Conservation (phyloP, 495 filamentous ascomycete species). For the Wilcoxina mikolae region DNA sequence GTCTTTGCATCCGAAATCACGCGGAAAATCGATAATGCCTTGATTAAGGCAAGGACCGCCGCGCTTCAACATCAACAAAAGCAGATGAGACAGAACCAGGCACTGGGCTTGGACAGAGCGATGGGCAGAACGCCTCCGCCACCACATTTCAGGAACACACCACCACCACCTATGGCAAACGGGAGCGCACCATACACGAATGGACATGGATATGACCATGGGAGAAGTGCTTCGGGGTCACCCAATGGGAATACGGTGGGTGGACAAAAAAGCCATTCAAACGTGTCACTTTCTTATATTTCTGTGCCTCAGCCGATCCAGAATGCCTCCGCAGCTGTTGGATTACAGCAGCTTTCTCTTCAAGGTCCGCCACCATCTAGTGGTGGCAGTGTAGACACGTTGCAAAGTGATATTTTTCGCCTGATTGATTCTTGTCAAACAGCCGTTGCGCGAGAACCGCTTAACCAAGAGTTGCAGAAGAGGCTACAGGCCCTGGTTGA, state of each 20-base stretch:
- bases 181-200: slow-evolving; percentile 20
- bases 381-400: slow-evolving; percentile 44
- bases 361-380: slow-evolving; percentile 8
- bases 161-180: slow-evolving; percentile 15
- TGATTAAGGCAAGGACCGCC: slow-evolving; percentile 73
- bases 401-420: slow-evolving; percentile 67
- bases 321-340: not conserved
- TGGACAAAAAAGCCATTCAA: slow-evolving; percentile 16
- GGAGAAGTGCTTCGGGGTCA: slow-evolving; percentile 18
- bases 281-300: slow-evolving; percentile 11
- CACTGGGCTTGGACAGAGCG: slow-evolving; percentile 20
- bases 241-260: slow-evolving; percentile 29
- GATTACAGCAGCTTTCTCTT: slow-evolving; percentile 12
- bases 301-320: slow-evolving; percentile 7
- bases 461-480: slow-evolving; percentile 56
- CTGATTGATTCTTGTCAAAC: slow-evolving; percentile 55
- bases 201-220: slow-evolving; percentile 26
- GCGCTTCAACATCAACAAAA: slow-evolving; percentile 56
- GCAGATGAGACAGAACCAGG: slow-evolving; percentile 42
- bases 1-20: slow-evolving; percentile 79
- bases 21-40: slow-evolving; percentile 77
- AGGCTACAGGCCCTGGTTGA: slow-evolving; percentile 75
- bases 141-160: slow-evolving; percentile 20
- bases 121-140: slow-evolving; percentile 29
- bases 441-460: slow-evolving; percentile 56